Base-by-base conservation (phyloP, 768 basidiomycete species). In the Coprinellus micaceus region DNA sequence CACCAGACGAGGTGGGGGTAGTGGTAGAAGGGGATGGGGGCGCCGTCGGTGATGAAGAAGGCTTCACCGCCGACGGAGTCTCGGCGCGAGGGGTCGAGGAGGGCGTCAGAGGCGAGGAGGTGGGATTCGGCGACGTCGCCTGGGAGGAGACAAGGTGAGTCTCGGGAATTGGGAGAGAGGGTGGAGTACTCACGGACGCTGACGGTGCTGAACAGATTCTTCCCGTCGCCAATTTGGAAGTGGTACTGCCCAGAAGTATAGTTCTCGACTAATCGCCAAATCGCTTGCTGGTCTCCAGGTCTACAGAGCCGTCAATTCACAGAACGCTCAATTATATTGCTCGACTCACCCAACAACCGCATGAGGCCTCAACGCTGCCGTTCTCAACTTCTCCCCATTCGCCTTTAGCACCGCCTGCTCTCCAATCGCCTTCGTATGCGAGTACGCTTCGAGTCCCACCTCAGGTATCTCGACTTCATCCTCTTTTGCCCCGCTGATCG, bases 61-160 rank as follows among this genome's bases (percentile, higher is more conserved):
- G 74, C 74, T 59, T 84, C 72, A 2, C 83, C 83, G 11, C 81
- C 81, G 53, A 83, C 77, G 17, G 64, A 58, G 17, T 17, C 11
- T n/a, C 22, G 17, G 9, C 21, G n/a, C 6, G 39, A 22, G 17
- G 7, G 69, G 25, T 76, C 69, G 54, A 67, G 70, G 41, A 93
- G 80, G 63, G 82, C 84, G 75, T 91, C 89, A 24, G 85, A 82
- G 10, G 91, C 91, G 47, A 94, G 81, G 11, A 93, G 70, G 66
- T 93, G 91, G 1, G 89, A 89, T 61, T 88, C 80, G 0, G 89
- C 91, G 58, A 89, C 81, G 68, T 94, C 93, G 30, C 79, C 86
- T 62, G 41, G 6, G 6, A 17, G 41, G n/a, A 9, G 41, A 7
- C 5, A 22, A 17, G 6, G 7, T n/a, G 15, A 43, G 41, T 6